These are phyloP conservation scores for Vanrija sp. DNA, from an alignment of 1,284 basidiomycete genomes.

Conservation along the genomic window DNA sequence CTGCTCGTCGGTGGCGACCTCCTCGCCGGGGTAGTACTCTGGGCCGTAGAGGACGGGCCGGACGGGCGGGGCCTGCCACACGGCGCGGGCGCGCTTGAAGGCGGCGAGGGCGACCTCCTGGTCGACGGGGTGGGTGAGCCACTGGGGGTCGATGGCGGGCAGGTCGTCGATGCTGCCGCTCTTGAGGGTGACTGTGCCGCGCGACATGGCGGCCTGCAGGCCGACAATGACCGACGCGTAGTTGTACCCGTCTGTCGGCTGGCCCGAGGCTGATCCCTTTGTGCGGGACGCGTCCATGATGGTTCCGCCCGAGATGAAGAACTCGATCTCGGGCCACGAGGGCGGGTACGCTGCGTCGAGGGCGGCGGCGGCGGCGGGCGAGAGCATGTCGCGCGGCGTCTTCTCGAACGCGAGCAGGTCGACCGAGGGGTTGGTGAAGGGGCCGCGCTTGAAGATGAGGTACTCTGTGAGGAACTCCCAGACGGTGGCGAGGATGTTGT, in stretches of 20 bases:
- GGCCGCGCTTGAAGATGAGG: background rate
- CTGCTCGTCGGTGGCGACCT: slow-evolving; percentile 1
- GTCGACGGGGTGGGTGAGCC: slow-evolving; percentile 6
- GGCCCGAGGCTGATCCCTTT: too few relatives aligned
- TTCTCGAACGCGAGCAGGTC: slow-evolving; percentile 1
- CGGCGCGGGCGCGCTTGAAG: slow-evolving; percentile 1
- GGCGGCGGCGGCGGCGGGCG: background rate
- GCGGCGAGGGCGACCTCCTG: slow-evolving; percentile 1
- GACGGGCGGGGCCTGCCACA: background rate
- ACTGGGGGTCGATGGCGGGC: slow-evolving; percentile 1
- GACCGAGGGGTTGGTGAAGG: background rate
- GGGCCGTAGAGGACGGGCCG: background rate
- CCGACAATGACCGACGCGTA: slow-evolving; percentile 4
- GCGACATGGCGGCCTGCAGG: background rate
- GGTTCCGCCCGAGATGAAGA: background rate
- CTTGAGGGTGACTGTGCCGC: background rate
- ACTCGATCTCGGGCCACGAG: slow-evolving; percentile 3
- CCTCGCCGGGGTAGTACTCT: slow-evolving; percentile 1
- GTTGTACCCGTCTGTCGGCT: slow-evolving; percentile 1
- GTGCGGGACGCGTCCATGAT: too few relatives aligned
- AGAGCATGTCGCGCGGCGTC: background rate
- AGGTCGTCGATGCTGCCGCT: background rate
- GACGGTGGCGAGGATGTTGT: background rate
- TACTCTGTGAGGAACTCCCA: background rate
- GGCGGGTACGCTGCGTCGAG: background rate